phyloP scores from a whole-genome alignment of 179 eudicot species.

The Camellia oleifera region DNA sequence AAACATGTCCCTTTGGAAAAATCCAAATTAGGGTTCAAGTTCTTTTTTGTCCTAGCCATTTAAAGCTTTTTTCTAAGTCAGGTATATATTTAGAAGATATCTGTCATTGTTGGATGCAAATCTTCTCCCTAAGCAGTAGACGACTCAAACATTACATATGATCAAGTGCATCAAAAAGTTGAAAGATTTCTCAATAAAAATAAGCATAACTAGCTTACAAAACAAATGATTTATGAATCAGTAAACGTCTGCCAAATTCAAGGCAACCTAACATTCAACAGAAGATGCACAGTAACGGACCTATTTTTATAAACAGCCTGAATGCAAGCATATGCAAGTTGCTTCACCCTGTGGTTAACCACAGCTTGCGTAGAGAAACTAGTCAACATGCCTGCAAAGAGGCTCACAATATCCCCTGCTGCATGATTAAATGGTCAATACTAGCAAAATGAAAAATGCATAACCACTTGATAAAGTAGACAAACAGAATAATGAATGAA shows the following conservation, averaged over 20 bases:
- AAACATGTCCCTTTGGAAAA: background rate
- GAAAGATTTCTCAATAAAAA: background rate
- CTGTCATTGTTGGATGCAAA: background rate
- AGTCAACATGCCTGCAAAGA: slow-evolving; percentile 65
- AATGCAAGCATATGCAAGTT: slow-evolving; percentile 62
- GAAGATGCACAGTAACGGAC: slow-evolving; percentile 27
- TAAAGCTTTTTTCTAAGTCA: background rate
- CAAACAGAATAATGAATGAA: slow-evolving; percentile 7
- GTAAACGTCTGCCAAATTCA: background rate
- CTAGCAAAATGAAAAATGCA: slow-evolving; percentile 5
- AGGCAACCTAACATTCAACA: background rate
- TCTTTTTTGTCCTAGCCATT: background rate
- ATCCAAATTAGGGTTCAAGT: background rate
- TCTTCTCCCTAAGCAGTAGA: background rate
- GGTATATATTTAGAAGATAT: background rate
- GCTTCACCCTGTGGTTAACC: slow-evolving; percentile 76
- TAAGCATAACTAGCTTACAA: background rate
- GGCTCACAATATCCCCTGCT: slow-evolving; percentile 53
- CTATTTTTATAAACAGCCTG: slow-evolving; percentile 79
- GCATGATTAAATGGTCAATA: slow-evolving; percentile 10
- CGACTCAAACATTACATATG: background rate
- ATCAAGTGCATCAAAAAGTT: background rate
- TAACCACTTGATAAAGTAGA: background rate
- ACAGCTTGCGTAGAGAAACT: slow-evolving; percentile 41
- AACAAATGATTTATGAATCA: slow-evolving; percentile 10